Evolutionary conservation across 1,284 basidiomycete genomes (phyloP).

Genomic region (Anthracocystis panici-leucophaei): DNA sequence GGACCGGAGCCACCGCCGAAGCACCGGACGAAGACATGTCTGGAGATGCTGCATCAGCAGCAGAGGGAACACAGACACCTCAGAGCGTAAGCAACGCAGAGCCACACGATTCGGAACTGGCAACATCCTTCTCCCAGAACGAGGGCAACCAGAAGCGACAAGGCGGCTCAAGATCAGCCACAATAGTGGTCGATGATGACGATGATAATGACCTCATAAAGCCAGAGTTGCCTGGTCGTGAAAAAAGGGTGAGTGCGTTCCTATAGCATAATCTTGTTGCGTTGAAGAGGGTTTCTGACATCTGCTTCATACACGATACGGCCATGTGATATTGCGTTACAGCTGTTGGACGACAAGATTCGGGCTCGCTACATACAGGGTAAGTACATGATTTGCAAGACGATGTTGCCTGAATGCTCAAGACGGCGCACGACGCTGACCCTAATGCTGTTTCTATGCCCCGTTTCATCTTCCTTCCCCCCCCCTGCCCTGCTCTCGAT

Average conservation of each 20-base stretch:
- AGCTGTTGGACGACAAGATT: slow-evolving; percentile 57
- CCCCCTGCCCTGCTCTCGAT: too few species aligned
- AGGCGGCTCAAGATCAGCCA: slow-evolving; percentile 11
- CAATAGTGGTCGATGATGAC: slow-evolving; percentile 17
- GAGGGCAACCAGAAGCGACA: slow-evolving; percentile 21
- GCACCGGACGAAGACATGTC: slow-evolving; percentile 25
- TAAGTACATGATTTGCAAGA: slow-evolving; percentile 12
- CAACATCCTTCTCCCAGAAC: slow-evolving; percentile 30
- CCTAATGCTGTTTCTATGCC: neutral
- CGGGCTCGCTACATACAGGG: slow-evolving; percentile 57
- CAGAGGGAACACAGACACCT: slow-evolving; percentile 21
- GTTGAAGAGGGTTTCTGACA: neutral
- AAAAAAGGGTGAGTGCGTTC: slow-evolving; percentile 22
- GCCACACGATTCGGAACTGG: slow-evolving; percentile 27
- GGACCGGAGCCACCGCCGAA: neutral
- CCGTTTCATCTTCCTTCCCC: neutral
- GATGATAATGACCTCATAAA: slow-evolving; percentile 38
- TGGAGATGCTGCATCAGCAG: slow-evolving; percentile 15
- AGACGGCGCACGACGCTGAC: neutral
- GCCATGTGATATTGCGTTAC: neutral
- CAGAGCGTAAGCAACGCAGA: slow-evolving; percentile 20
- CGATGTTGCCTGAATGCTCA: too few species aligned
- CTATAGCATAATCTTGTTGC: too few species aligned
- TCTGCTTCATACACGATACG: neutral
- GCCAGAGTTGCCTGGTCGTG: slow-evolving; percentile 24